phyloP scores from a whole-genome alignment of 805 yeast species.

The Barnettozyma pratensis region DNA sequence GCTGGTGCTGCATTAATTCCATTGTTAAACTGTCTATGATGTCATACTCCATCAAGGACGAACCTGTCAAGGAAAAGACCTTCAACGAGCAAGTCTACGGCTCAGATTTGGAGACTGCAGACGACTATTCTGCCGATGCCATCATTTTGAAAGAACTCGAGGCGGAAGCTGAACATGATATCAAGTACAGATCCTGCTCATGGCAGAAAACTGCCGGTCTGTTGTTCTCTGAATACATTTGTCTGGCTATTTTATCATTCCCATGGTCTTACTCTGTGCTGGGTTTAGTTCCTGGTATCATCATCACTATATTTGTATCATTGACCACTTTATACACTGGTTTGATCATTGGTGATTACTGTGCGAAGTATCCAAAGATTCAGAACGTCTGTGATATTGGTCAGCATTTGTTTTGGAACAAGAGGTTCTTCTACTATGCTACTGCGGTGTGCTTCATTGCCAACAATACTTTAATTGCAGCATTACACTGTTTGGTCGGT shows the following conservation, averaged over 20 bases:
- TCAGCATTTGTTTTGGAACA: conserved; percentile 47
- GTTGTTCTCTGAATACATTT: conserved; percentile 53
- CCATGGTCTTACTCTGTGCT: conserved; percentile 61
- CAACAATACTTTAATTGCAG: conserved; percentile 54
- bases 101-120: neutral
- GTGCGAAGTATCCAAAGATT: conserved; percentile 47
- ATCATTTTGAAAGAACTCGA: conserved; percentile 15
- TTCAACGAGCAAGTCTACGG: neutral
- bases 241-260: conserved; percentile 60
- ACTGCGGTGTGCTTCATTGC: conserved; percentile 50
- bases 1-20: neutral
- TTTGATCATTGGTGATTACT: conserved; percentile 47
- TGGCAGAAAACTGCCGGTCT: conserved; percentile 60
- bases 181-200: conserved; percentile 47
- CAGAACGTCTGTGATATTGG: conserved; percentile 56
- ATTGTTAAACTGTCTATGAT: neutral
- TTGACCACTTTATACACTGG: conserved; percentile 51
- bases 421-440: conserved; percentile 48
- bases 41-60: neutral
- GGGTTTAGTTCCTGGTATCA: conserved; percentile 54
- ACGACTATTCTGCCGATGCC: conserved; percentile 17
- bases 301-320: conserved; percentile 47
- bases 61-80: neutral
- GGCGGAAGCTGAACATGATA: conserved; percentile 24
- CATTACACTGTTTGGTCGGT: conserved; percentile 55